Conservation (phyloP, 2,329 filamentous ascomycete species). For the Penicillium sp. region DNA sequence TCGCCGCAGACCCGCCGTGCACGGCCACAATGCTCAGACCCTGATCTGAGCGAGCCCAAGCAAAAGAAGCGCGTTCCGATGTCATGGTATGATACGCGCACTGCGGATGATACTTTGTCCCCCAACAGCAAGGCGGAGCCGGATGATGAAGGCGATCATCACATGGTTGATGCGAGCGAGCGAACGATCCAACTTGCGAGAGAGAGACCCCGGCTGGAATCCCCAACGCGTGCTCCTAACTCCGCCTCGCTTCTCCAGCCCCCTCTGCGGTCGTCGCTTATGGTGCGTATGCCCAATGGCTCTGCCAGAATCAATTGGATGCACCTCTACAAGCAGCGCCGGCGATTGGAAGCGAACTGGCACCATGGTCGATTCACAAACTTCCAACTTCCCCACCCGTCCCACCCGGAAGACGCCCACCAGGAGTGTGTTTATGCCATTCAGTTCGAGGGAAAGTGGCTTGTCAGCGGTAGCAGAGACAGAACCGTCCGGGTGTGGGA, state of each 20-base stretch:
- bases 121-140: constrained; percentile 11
- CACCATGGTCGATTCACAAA: constrained; percentile 72
- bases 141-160: constrained; percentile 37
- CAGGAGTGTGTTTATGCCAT: constrained; percentile 91
- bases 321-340: constrained; percentile 82
- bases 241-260: constrained; percentile 12
- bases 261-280: constrained; percentile 28
- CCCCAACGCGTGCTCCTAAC: constrained; percentile 9
- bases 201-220: constrained; percentile 9
- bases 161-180: constrained; percentile 40
- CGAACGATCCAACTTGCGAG: constrained; percentile 8
- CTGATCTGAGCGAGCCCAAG: constrained; percentile 45
- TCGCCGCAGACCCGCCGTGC: constrained; percentile 41
- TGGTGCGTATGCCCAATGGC: constrained; percentile 30
- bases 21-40: constrained; percentile 42
- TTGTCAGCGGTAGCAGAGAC: constrained; percentile 92
- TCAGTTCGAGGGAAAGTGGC: constrained; percentile 75
- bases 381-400: constrained; percentile 84
- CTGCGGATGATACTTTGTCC: constrained; percentile 9
- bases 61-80: constrained; percentile 49
- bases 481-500: constrained; percentile 86
- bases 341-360: constrained; percentile 86
- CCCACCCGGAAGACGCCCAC: constrained; percentile 74
- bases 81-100: constrained; percentile 39
- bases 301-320: constrained; percentile 73